Base-by-base conservation (phyloP, 1,139 yeast genomes). In the Suhomyces guaymorum region DNA sequence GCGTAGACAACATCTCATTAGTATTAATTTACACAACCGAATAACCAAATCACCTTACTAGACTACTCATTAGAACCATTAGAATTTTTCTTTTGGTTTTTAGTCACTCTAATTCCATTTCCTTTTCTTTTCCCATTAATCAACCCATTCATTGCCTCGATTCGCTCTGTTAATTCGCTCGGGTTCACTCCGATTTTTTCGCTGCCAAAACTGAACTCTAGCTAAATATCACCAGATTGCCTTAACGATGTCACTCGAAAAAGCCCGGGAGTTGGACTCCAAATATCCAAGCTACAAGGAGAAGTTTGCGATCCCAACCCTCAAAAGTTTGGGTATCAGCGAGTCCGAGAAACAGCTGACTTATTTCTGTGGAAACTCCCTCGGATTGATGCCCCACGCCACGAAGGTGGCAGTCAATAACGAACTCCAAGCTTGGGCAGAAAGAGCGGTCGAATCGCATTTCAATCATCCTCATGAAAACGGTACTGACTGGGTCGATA, bases 291-390 rank as follows among this genome's bases (percentile, higher is more conserved):
- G 63, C 3, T 57, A 61, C 39, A 55, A 59, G 15, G 62, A 66
- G 7, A 63, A 66, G 30, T 83, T 83, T 50, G 68, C 62, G 24
- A 56, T 81, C 21, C 94, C 94, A 4, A 81, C 87, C 0, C 66
- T 75, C 44, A 52, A 55, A 32, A 69, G 83, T 0, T 55, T 82
- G 34, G 85, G 80, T 1, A 59, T 75, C 15, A 33, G 18, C 10
- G 19, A 28, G 9, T 14, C 50, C 22, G 39, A 39, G 1, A 39
- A 48, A 10, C 27, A 14, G 17, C 29, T 30, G 33, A 69, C 78
- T 19, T 86, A 90, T 54, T 67, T 90, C 35, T 87, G 96, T 59
- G 97, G 97, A 5, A 89, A 90, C 61, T 88, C 96, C 7, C 73
- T 90, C 7, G 97, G 97, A 0, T 63, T 90, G 40, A 85, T 88